Base-by-base conservation (phyloP, 2,329 filamentous ascomycete genomes). In the Xylaria sp. region DNA sequence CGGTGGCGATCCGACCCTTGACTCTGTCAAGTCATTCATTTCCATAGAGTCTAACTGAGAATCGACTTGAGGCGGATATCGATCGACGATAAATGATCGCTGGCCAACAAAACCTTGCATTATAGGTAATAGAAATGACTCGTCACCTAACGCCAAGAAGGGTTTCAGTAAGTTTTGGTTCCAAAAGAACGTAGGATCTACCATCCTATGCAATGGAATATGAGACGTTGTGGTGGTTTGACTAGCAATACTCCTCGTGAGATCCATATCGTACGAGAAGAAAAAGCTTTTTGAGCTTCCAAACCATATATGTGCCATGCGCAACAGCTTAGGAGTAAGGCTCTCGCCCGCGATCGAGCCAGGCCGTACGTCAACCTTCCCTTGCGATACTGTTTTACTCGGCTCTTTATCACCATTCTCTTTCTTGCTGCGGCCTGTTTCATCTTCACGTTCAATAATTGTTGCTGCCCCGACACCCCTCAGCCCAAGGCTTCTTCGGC, bases 71-170 rank as follows among this genome's bases (percentile, higher is more conserved):
- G 86, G 83, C 2, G 87, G 87, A 27, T 87, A 75, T 70, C 80
- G 83, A 72, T 93, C 90, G 27, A 94, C 88, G 9, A 89, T 86
- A 76, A 99, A 98, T 2, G 89, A 84, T 69, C 88, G 85, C 79
- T 98, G 96, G 1, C 95, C 95, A 22, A 99, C 88, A 73, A 98
- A 99, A 0, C 96, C 96, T 79, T 98, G 96, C 80, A 99, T 92
- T 3, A 99, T 73, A 1, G 96, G 96, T 25, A 98, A 80, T 0
- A 91, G 85, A 61, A 97, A 85, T 0, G 84, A 82, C 72, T 93
- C 87, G 25, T 92, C 87, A 0, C 91, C 89, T n/a, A 86, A 85
- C 20, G 92, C 86, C 54, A 93, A 86, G 68, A 99, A 94, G 0
- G 92, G 90, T 31, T 86, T 80, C 29, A 92, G 81, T 15, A 97